These are phyloP conservation scores for Psidium friedrichsthalianum DNA, from an alignment of 345 rosid species.

Conservation along the genomic window DNA sequence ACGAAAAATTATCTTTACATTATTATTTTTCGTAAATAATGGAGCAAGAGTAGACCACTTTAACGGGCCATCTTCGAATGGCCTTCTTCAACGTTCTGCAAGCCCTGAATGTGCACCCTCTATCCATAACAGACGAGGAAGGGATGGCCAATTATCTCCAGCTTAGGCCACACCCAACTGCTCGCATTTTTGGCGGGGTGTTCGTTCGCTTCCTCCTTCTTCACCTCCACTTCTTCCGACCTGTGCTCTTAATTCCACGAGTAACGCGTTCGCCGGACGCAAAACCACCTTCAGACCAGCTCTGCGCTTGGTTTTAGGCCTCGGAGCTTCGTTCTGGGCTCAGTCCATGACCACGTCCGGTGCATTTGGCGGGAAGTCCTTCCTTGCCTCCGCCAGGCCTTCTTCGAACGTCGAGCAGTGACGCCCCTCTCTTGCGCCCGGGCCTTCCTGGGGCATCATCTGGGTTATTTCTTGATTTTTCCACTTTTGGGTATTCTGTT, in stretches of 20 bases:
- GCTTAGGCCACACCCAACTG: conserved; percentile 13
- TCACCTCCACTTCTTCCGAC: conserved; percentile 11
- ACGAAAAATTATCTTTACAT: too few species aligned
- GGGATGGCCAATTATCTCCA: conserved; percentile 24
- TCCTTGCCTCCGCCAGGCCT: conserved; percentile 69
- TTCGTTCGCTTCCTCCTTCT: background rate
- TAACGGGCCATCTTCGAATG: background rate
- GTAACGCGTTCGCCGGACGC: background rate
- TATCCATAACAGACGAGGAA: background rate
- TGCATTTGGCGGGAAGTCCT: conserved; percentile 25
- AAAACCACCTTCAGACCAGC: conserved; percentile 17
- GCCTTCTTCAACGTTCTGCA: background rate
- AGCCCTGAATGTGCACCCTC: background rate
- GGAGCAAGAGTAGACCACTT: background rate
- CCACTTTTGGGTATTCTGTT: background rate
- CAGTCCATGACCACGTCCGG: conserved; percentile 38
- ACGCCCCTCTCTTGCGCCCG: background rate
- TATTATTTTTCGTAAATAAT: background rate
- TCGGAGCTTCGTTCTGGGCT: conserved; percentile 53
- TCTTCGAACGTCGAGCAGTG: conserved; percentile 50
- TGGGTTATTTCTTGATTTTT: background rate
- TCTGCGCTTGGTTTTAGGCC: conserved; percentile 46
- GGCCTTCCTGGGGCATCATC: background rate
- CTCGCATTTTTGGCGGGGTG: conserved; percentile 12
- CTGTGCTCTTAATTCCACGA: background rate